These are phyloP conservation scores for Candida takata DNA, from an alignment of 805 yeast genomes.

Conservation along the genomic window DNA sequence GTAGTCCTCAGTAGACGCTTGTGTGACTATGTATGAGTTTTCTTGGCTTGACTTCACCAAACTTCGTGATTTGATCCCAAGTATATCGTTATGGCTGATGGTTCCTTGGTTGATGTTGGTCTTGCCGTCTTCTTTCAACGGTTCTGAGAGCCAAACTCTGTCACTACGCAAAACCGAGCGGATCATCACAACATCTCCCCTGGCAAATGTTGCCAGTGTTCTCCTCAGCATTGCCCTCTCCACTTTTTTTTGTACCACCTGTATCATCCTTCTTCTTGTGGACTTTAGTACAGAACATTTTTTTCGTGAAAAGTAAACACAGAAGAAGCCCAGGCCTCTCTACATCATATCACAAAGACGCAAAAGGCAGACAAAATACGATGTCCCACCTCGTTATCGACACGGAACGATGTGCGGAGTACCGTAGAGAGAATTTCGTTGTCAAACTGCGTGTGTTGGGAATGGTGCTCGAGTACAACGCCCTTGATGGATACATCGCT, in stretches of 20 bases:
- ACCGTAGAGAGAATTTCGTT: slow-evolving; percentile 7
- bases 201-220: slow-evolving; percentile 7
- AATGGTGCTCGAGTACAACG: slow-evolving; percentile 15
- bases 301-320: too few relatives aligned
- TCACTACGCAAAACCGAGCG: slow-evolving; percentile 17
- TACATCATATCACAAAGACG: too few relatives aligned
- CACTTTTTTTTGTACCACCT: neutral
- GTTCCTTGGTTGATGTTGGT: slow-evolving; percentile 20
- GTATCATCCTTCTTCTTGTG: neutral
- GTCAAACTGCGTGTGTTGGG: slow-evolving; percentile 20
- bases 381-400: slow-evolving; percentile 15
- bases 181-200: slow-evolving; percentile 17
- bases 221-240: neutral
- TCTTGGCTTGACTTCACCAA: slow-evolving; percentile 22
- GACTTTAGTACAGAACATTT: too few relatives aligned
- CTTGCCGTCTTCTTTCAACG: slow-evolving; percentile 14
- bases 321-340: too few relatives aligned
- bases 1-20: slow-evolving; percentile 42
- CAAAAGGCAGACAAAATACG: too few relatives aligned
- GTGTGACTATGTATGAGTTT: slow-evolving; percentile 28
- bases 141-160: slow-evolving; percentile 21
- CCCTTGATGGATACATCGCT: slow-evolving; percentile 8
- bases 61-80: slow-evolving; percentile 32
- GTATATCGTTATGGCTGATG: slow-evolving; percentile 31
- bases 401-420: slow-evolving; percentile 2